Conservation (phyloP, 805 yeast genomes). For the Candida argentea region DNA sequence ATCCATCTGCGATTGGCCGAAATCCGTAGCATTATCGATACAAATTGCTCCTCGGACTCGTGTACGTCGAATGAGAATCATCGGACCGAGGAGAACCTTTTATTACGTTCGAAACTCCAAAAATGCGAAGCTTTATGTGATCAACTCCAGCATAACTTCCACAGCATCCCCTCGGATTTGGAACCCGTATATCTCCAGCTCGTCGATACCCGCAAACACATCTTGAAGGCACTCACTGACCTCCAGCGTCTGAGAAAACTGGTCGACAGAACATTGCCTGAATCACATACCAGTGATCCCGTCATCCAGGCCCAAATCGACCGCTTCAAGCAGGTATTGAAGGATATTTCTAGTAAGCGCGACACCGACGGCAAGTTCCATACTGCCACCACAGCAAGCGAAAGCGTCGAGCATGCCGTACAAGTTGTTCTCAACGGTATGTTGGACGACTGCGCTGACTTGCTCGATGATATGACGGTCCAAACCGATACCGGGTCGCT, state of each 20-base stretch:
- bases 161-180: conserved; percentile 30
- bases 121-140: conserved; percentile 51
- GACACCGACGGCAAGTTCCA: conserved; percentile 48
- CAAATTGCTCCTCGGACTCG: conserved; percentile 8
- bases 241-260: neutral
- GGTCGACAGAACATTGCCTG: too few relatives aligned
- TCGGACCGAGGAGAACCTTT: conserved; percentile 45
- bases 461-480: conserved; percentile 57
- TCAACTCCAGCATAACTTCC: conserved; percentile 42
- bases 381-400: conserved; percentile 7
- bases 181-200: conserved; percentile 45
- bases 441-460: conserved; percentile 72
- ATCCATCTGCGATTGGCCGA: conserved; percentile 65
- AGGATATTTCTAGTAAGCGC: conserved; percentile 27
- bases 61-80: conserved; percentile 15
- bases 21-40: conserved; percentile 48
- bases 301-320: conserved; percentile 6
- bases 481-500: conserved; percentile 21
- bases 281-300: conserved; percentile 1
- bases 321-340: conserved; percentile 15
- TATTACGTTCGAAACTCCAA: conserved; percentile 56
- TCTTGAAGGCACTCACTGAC: conserved; percentile 31
- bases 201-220: conserved; percentile 50
- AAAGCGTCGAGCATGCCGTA: conserved; percentile 12
- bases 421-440: conserved; percentile 58